Evolutionary conservation across 2,329 filamentous ascomycete genomes (phyloP), one percentile per base, ranked within the genome.

Genomic region (Elsinoe batatas): DNA sequence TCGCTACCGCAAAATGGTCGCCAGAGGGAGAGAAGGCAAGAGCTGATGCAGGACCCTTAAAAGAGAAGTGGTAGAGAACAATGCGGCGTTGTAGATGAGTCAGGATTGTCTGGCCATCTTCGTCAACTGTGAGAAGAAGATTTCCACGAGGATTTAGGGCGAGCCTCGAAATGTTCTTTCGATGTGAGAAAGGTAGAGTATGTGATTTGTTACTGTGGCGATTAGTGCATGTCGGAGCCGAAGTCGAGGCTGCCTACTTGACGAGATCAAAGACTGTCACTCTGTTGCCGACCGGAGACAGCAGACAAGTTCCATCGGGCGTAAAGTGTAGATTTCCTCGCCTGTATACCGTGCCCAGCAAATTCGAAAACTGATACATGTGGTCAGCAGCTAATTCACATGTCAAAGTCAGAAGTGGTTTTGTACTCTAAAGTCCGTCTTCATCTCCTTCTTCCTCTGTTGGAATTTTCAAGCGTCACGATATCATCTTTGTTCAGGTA

Each of bases 261-360:
- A 96, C 87, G 44, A 98, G 79, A 69, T 98, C 91, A 72, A 98
- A 98, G 54, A 97, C 87, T 1, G 91, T 89, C 59, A 98, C 90
- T 68, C 90, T 80, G 74, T 97, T 98, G 68, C 93, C 93, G 54
- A 98, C 93, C 6, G 93, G 94, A 43, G 93, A 98, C 66, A 94
- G 88, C 62, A 98, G 80, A 74, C 89, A 91, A 65, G 88, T 93
- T 69, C 94, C 94, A 80, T 98, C 91, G 59, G 91, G 89, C 65
- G 88, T 94, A 77, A 94, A 98, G 69, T 96, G 80, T 67, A 98
- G 81, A 71, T 97, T 98, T 73, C 94, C 93, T 81, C 91, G 88
- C 76, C 90, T 89, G 78, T 97, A 98, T 69, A 98, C 93, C 64
- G 93, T 98, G 69, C 93, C 94, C 67, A 98, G 82, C 70, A 98